Base-by-base conservation (phyloP, 768 basidiomycete genomes). In the Pholiota microspora region DNA sequence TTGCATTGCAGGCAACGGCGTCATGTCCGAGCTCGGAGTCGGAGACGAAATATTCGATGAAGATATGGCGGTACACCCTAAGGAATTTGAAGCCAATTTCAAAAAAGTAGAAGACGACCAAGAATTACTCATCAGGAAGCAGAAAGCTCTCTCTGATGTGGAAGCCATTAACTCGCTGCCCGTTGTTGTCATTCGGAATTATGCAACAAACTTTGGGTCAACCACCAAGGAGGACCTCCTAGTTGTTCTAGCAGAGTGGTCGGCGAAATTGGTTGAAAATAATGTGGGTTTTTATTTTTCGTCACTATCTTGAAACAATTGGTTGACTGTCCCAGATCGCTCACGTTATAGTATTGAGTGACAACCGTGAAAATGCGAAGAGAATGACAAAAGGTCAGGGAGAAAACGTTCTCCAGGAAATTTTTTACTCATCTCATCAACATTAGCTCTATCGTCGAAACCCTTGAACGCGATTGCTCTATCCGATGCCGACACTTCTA, bases 331-430 rank as follows among this genome's bases (percentile, higher is more conserved):
- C 36, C 21, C 57, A 94, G 91, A 75, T 92, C 53, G 96, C 96
- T 0, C 95, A 98, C 69, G 93, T 97, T 44, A 76, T 99, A 45
- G 84, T 98, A 29, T 73, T 94, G 40, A 92, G 92, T 61, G 92
- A 98, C 66, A 94, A 93, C 60, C 82, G 89, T 24, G 93, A 94
- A 62, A 89, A 95, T 54, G 77, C 84, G 1, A 97, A 93, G 66
- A 76, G 81, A n/a, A 73, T 98, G 6, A 84, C 92, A 0, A 89
- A 88, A 77, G 88, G 92, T 89, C 6, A 31, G 29, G 6, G 12
- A 12, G 12, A 6, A 6, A 6, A 12, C 29, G 6, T 31, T n/a
- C n/a, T n/a, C n/a, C n/a, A 62, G 15, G 58, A 10, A 18, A 10
- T 5, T 15, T 29, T 31, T 38, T 44, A 40, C 42, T 27, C 8